A percentile compares a stretch with the other conserved stretches of the same genome.
These are phyloP conservation scores for Diutina catenulata DNA, from an alignment of 1,139 yeast species.

Conservation along the genomic window DNA sequence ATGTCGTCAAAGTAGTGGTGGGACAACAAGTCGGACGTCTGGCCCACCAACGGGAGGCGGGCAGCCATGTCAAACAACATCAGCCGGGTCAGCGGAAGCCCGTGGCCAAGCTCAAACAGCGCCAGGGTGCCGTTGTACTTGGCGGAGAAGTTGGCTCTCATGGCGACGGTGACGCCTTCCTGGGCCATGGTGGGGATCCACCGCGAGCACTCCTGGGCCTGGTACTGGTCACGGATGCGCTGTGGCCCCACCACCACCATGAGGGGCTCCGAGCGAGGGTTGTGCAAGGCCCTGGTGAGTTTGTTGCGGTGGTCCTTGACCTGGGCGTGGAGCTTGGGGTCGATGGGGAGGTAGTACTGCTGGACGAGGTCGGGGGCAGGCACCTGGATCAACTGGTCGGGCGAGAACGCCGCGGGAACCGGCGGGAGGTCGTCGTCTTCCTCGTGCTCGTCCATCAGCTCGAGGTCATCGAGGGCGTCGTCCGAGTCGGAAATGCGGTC, in stretches of 20 bases:
- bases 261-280: not conserved
- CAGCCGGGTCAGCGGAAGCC: constrained; percentile 28
- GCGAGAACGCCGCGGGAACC: not conserved
- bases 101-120: constrained; percentile 12
- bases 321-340: not conserved
- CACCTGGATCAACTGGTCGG: constrained; percentile 2
- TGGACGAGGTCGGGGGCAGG: constrained; percentile 5
- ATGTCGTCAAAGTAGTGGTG: constrained; percentile 37
- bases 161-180: not conserved
- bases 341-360: constrained; percentile 1
- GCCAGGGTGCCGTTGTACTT: not conserved
- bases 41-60: constrained; percentile 28
- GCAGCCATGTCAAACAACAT: constrained; percentile 23
- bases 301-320: not conserved
- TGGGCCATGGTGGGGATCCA: constrained; percentile 4
- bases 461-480: not conserved
- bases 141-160: constrained; percentile 1
- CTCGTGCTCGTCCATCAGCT: not conserved
- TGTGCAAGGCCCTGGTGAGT: not conserved
- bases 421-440: not conserved
- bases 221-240: not conserved
- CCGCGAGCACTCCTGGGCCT: constrained; percentile 2
- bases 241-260: constrained; percentile 2
- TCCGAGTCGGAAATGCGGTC: constrained; percentile 3
- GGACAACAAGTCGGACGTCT: constrained; percentile 30